Evolutionary conservation across 2,329 filamentous ascomycete genomes (phyloP).

Genomic region (Pseudogymnoascus sp.): DNA sequence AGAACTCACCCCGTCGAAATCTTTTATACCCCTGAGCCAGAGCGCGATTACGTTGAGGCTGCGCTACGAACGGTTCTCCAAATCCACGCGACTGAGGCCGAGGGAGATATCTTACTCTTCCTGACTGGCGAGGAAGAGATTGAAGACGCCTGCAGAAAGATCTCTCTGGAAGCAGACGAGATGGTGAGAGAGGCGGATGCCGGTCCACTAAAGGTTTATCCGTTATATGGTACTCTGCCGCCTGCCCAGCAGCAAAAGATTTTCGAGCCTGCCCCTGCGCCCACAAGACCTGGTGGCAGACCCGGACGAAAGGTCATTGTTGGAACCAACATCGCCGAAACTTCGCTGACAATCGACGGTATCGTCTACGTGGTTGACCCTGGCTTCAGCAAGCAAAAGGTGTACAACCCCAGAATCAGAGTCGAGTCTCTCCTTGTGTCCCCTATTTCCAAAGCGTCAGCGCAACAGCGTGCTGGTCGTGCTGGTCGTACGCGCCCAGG

Average conservation of each 20-base stretch:
- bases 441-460: constrained; percentile 94
- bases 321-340: constrained; percentile 97
- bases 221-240: constrained; percentile 87
- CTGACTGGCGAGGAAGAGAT: constrained; percentile 98
- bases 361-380: constrained; percentile 99
- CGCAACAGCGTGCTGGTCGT: constrained; percentile 96
- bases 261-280: constrained; percentile 77
- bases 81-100: constrained; percentile 86
- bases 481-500: constrained; percentile 96
- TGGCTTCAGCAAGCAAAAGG: constrained; percentile 98
- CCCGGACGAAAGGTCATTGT: constrained; percentile 93
- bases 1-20: constrained; percentile 96
- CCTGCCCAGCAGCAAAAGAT: constrained; percentile 91
- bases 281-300: constrained; percentile 66
- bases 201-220: constrained; percentile 83
- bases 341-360: constrained; percentile 92
- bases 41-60: constrained; percentile 94
- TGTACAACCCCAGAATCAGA: constrained; percentile 94
- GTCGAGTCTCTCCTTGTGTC: constrained; percentile 97
- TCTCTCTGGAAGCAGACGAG: constrained; percentile 82
- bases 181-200: constrained; percentile 85
- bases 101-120: constrained; percentile 91
- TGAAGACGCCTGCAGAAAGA: constrained; percentile 90
- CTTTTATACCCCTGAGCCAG: constrained; percentile 94
- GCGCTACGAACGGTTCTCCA: constrained; percentile 91